A percentile compares a stretch with the other conserved stretches of the same genome.
These are phyloP conservation scores for Hypoxylon sp. DNA, from an alignment of 2,329 filamentous ascomycete species.

Conservation along the genomic window DNA sequence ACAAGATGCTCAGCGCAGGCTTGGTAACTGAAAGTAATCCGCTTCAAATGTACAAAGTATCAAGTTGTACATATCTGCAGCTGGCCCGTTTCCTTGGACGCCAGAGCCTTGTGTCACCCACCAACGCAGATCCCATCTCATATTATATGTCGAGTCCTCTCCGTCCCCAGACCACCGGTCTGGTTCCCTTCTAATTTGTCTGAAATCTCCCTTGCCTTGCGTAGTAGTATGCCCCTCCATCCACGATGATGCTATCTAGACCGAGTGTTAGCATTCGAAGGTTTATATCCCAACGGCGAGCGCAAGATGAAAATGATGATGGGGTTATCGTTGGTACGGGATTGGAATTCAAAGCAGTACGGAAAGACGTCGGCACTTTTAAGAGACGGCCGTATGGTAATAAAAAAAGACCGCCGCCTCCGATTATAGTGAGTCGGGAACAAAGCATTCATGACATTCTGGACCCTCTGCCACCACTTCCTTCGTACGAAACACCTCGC, in stretches of 20 bases:
- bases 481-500: conserved; percentile 48
- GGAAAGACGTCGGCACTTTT: conserved; percentile 37
- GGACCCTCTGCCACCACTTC: conserved; percentile 50
- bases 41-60: no score
- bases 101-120: conserved; percentile 43
- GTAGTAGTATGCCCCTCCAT: no score
- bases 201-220: conserved; percentile 41
- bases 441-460: conserved; percentile 52
- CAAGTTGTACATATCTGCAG: no score
- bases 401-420: conserved; percentile 47
- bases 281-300: conserved; percentile 50
- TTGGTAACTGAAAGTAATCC: no score
- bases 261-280: conserved; percentile 55
- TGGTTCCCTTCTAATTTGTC: conserved; percentile 38
- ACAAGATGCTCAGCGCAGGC: conserved; percentile 39
- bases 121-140: conserved; percentile 31
- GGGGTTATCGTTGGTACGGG: conserved; percentile 39
- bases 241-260: conserved; percentile 51
- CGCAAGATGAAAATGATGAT: conserved; percentile 38
- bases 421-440: conserved; percentile 50
- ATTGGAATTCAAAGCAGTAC: conserved; percentile 30
- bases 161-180: conserved; percentile 32
- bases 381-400: conserved; percentile 45
- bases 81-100: conserved; percentile 34
- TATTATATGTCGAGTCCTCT: conserved; percentile 45